phyloP scores from a whole-genome alignment of 768 basidiomycete genomes.

The Boletus rubroflammeus region DNA sequence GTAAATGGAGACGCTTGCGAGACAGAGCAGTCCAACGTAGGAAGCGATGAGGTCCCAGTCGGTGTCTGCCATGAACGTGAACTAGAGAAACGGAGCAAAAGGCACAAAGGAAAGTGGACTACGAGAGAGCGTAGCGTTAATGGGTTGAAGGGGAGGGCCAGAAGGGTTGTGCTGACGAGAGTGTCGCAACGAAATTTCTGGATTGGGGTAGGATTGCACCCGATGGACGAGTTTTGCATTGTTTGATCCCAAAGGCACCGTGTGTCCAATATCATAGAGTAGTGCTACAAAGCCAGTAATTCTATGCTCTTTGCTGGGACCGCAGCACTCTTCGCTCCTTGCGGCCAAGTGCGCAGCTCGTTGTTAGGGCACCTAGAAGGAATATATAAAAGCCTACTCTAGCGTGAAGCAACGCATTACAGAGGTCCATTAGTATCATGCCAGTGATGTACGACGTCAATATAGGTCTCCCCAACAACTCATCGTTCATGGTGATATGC shows the following conservation, averaged over 20 bases:
- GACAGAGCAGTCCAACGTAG: slow-evolving; percentile 61
- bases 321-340: not conserved
- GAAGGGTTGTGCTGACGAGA: not conserved
- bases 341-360: not conserved
- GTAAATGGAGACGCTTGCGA: slow-evolving; percentile 67
- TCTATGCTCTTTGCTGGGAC: no score
- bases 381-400: not conserved
- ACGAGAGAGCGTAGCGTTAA: not conserved
- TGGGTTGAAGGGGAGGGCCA: not conserved
- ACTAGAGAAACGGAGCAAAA: not conserved
- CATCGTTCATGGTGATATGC: no score
- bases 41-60: slow-evolving; percentile 65
- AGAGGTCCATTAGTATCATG: not conserved
- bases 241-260: slow-evolving; percentile 7
- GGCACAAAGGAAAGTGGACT: not conserved
- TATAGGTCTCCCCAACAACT: not conserved
- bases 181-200: not conserved
- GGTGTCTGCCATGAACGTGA: slow-evolving; percentile 10
- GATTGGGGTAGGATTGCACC: not conserved
- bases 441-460: not conserved
- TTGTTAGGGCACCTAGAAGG: not conserved
- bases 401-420: not conserved
- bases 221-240: slow-evolving; percentile 16
- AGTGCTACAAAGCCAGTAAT: no score
- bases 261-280: not conserved